Evolutionary conservation across 1,284 basidiomycete genomes (phyloP), one percentile per base, ranked within the genome.

Genomic region (Rhodotorula sp.): DNA sequence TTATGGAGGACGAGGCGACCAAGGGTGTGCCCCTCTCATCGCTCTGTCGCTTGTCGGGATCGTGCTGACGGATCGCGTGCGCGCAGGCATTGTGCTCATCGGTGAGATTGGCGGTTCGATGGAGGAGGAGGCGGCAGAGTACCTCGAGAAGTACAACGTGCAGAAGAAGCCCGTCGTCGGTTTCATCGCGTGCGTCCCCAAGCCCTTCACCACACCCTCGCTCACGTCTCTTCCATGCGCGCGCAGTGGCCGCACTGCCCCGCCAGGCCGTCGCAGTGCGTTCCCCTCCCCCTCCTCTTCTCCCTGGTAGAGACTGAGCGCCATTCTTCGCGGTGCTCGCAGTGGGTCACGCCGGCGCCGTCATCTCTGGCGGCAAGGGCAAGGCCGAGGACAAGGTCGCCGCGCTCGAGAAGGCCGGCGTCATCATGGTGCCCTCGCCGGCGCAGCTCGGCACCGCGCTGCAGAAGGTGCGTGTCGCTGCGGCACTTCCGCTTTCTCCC

Each of bases 71-170:
- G 25, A n/a, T n/a, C 6, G 29, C 34, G 61, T n/a, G 29, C 36
- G 25, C n/a, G 57, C 79, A 89, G 92, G 92, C 79, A 95, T 99
- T 77, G 96, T 99, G 68, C 86, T 99, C 77, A 99, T 99, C 79
- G 97, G 97, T 77, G 97, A 99, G 84, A 99, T 99, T 80, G 97
- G 97, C 79, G 97, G 97, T 39, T 90, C 91, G 29, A 99, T 98
- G 95, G 97, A 99, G 84, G 97, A 99, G 82, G 96, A 99, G 78
- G 97, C 97, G 27, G 97, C 97, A 8, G 97, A 95, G 80, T 81
- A 79, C 75, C 86, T 99, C 69, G 90, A 91, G 81, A 86, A 88
- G 82, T 90, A 93, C 86, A 99, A 99, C 87, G 91, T 92, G 83
- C 92, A 91, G 56, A 87, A 91, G 56, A 99, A 99, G 84, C 97